Conservation (phyloP, 2,329 filamentous ascomycete species). For the Hirsutella thompsonii region DNA sequence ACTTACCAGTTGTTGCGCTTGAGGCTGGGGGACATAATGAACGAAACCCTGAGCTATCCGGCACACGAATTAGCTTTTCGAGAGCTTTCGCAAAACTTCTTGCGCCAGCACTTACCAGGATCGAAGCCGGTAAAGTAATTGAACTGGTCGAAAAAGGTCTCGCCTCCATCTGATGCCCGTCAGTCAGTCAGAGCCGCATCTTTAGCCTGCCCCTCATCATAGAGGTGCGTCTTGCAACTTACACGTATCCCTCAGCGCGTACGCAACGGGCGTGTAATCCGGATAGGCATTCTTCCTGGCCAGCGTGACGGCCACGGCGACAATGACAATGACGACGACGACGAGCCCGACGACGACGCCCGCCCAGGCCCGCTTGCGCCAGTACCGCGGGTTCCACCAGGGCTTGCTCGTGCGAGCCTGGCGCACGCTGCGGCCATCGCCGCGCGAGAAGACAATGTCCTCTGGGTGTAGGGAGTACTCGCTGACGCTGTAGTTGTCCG, state of each 20-base stretch:
- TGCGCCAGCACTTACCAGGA: constrained; percentile 20
- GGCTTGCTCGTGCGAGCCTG: constrained; percentile 14
- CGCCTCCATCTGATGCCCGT: constrained; percentile 28
- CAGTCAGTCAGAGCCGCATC: too few relatives aligned
- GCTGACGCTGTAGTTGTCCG: constrained; percentile 9
- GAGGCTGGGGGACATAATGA: constrained; percentile 34
- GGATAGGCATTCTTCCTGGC: constrained; percentile 31
- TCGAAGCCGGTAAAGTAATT: constrained; percentile 38
- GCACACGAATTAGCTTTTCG: neutral
- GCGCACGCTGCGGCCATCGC: constrained; percentile 8
- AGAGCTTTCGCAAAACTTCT: neutral
- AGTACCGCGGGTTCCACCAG: constrained; percentile 36
- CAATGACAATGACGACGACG: constrained; percentile 34
- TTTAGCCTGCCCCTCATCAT: neutral
- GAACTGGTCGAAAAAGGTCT: constrained; percentile 41
- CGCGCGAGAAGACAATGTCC: constrained; percentile 12
- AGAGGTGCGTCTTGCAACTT: constrained; percentile 9
- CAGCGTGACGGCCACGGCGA: constrained; percentile 29
- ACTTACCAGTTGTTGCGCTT: constrained; percentile 28
- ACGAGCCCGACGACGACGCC: constrained; percentile 21
- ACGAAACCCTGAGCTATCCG: constrained; percentile 32
- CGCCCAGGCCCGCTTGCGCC: constrained; percentile 40
- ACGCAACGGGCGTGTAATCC: constrained; percentile 31
- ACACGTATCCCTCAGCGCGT: constrained; percentile 37
- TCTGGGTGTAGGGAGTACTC: constrained; percentile 14